Percentiles rank a stretch among this genome's conserved stretches.
Evolutionary conservation across 108 stramenopile genomes (phyloP).

Genomic region (Cyclotella baltica): DNA sequence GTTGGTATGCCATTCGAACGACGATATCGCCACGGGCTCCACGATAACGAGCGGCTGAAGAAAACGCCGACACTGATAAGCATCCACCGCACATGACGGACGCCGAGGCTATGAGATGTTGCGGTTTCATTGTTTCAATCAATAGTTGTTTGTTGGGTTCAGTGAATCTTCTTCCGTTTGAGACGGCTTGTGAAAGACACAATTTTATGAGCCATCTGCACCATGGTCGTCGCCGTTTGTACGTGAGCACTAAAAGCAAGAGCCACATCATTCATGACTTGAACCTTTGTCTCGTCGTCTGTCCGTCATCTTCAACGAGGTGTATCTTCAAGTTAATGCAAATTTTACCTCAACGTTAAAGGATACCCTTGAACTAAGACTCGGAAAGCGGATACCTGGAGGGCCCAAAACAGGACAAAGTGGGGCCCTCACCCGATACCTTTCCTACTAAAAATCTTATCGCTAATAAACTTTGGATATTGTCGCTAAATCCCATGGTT

Average conservation of each 20-base stretch:
- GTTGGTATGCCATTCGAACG: not conserved
- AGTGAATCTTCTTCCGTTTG: not conserved
- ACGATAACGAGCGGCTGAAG: slow-evolving; percentile 6
- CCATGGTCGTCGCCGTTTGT: no score
- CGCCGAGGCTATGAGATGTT: slow-evolving; percentile 35
- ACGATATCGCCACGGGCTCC: not conserved
- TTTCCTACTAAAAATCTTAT: slow-evolving; percentile 4
- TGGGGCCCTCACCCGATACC: not conserved
- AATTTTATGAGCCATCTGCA: slow-evolving; percentile 3
- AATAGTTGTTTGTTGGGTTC: no score
- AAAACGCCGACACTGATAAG: slow-evolving; percentile 11
- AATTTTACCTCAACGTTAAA: not conserved
- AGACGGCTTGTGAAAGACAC: not conserved
- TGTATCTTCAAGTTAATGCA: not conserved
- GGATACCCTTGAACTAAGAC: not conserved
- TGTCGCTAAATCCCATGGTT: slow-evolving; percentile 4
- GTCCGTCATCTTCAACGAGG: slow-evolving; percentile 1
- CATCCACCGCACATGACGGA: slow-evolving; percentile 8
- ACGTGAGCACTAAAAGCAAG: slow-evolving; percentile 2
- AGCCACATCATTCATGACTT: not conserved
- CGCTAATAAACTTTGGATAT: no score
- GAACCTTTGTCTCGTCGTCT: not conserved
- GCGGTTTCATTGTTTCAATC: slow-evolving; percentile 36
- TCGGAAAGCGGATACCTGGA: not conserved
- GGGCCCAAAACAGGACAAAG: not conserved